A percentile compares a stretch with the other conserved stretches of the same genome.
Conservation (phyloP, 2,329 filamentous ascomycete species). For the Diaporthe amygdali region DNA sequence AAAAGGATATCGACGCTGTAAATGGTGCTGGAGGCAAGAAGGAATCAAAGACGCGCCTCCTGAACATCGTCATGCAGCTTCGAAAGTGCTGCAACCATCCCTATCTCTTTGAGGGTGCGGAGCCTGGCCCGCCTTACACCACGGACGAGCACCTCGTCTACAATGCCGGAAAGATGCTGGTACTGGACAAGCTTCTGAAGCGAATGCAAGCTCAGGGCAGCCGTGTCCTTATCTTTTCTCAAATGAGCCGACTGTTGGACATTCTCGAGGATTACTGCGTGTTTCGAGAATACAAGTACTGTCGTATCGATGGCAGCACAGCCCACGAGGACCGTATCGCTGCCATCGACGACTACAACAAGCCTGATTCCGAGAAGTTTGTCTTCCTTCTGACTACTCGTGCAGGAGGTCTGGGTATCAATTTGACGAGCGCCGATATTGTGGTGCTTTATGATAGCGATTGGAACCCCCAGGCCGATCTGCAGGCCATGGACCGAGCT, state of each 20-base stretch:
- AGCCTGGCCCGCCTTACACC: slow-evolving; percentile 96
- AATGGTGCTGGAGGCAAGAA: slow-evolving; percentile 96
- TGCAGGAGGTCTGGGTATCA: slow-evolving; percentile 95
- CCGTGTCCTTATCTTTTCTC: slow-evolving; percentile 97
- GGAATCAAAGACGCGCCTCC: slow-evolving; percentile 93
- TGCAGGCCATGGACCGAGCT: slow-evolving; percentile 98
- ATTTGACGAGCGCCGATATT: slow-evolving; percentile 92
- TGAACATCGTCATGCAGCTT: slow-evolving; percentile 99
- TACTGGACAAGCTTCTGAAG: slow-evolving; percentile 88
- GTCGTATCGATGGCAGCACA: slow-evolving; percentile 94
- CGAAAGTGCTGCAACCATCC: slow-evolving; percentile 99
- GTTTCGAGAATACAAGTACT: slow-evolving; percentile 93
- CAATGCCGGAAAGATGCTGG: slow-evolving; percentile 97
- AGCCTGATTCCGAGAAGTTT: slow-evolving; percentile 92
- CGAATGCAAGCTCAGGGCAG: slow-evolving; percentile 87
- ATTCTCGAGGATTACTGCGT: slow-evolving; percentile 99
- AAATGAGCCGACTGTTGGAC: slow-evolving; percentile 97
- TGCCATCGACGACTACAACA: slow-evolving; percentile 98
- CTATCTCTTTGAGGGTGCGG: slow-evolving; percentile 96
- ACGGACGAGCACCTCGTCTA: slow-evolving; percentile 94
- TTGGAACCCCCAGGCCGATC: slow-evolving; percentile 98
- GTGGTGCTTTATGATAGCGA: slow-evolving; percentile 97
- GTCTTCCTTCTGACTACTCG: slow-evolving; percentile 94
- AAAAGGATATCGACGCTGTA: slow-evolving; percentile 98
- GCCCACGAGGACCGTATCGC: slow-evolving; percentile 97